Evolutionary conservation across 2,329 filamentous ascomycete genomes (phyloP), one percentile per base, ranked within the genome.

Genomic region (Pyricularia sp.): DNA sequence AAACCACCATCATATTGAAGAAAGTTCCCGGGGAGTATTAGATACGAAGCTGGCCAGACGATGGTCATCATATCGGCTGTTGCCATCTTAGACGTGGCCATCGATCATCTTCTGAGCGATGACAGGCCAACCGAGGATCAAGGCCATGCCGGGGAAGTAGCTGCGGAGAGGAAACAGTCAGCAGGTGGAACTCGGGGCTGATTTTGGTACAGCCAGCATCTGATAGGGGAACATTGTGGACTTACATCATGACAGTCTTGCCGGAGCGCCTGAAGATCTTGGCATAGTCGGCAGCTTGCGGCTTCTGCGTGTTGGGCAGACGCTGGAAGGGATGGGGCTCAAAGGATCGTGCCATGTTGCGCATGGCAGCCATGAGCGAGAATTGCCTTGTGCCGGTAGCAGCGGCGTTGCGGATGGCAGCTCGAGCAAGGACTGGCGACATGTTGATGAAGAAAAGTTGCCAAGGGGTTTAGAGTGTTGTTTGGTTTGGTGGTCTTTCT

Each of bases 91-190:
- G 10, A 78, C 70, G 72, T 71, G 74, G 33, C 76, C 76, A 70
- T 77, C 72, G 10, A 78, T 28, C 33, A 72, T 14, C 12, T 65
- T n/a, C 59, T 69, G 64, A 65, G 71, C 71, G 11, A 75, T 50
- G 12, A 72, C 70, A 1, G 80, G 80, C 80, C 80, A 81, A 67
- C 77, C 77, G n/a, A 82, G 76, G 63, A 80, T 71, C 10, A 74
- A 28, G 4, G 70, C 71, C 59, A 78, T 73, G 33, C 71, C 72
- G 2, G 79, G 78, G 71, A 80, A 71, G 74, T 76, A 81, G 55
- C 79, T 81, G 64, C 70, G 25, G 7, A 30, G 14, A n/a, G 68
- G 66, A 64, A 70, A 33, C 26, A 65, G 55, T 69, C 42, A 70
- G 63, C 42, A 23, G 7, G 31, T 12, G 68, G 4, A 63, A 17